These are phyloP conservation scores for Trifolium dubium DNA, from an alignment of 306 rosid genomes.

Conservation along the genomic window DNA sequence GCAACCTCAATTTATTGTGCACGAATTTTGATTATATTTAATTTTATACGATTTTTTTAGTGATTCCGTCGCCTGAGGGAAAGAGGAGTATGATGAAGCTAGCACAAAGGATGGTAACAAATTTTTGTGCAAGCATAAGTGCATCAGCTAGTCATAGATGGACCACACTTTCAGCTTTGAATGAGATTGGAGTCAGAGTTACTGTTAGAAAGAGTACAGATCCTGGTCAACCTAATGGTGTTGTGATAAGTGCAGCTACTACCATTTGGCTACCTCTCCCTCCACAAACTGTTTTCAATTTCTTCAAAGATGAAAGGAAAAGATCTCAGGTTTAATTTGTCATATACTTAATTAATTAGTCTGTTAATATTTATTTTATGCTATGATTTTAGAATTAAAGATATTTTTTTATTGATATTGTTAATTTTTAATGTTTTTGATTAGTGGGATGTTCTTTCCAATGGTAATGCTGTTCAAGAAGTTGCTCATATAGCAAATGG, in stretches of 20 bases:
- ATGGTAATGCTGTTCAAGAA: constrained; percentile 83
- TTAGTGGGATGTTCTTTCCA: constrained; percentile 97
- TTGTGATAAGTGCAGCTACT: constrained; percentile 89
- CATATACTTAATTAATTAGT: background rate
- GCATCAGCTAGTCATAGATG: constrained; percentile 78
- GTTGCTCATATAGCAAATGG: constrained; percentile 97
- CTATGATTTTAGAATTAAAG: background rate
- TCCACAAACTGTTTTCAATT: constrained; percentile 83
- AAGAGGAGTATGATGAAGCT: constrained; percentile 96
- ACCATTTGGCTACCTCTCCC: constrained; percentile 90
- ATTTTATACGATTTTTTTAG: constrained; percentile 42
- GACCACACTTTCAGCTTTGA: constrained; percentile 79
- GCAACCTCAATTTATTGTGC: background rate
- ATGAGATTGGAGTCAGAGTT: constrained; percentile 83
- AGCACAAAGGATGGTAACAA: constrained; percentile 90
- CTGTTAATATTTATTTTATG: background rate
- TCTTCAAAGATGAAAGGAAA: constrained; percentile 90
- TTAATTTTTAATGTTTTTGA: background rate
- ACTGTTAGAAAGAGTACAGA: constrained; percentile 78
- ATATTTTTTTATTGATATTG: background rate
- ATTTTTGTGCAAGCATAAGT: constrained; percentile 81
- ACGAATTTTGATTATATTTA: background rate
- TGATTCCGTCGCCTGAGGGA: constrained; percentile 83
- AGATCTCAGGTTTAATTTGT: constrained; percentile 71
- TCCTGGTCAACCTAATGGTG: constrained; percentile 88